phyloP scores from a whole-genome alignment of 2,329 filamentous ascomycete genomes.

The Lachnellula cervina region DNA sequence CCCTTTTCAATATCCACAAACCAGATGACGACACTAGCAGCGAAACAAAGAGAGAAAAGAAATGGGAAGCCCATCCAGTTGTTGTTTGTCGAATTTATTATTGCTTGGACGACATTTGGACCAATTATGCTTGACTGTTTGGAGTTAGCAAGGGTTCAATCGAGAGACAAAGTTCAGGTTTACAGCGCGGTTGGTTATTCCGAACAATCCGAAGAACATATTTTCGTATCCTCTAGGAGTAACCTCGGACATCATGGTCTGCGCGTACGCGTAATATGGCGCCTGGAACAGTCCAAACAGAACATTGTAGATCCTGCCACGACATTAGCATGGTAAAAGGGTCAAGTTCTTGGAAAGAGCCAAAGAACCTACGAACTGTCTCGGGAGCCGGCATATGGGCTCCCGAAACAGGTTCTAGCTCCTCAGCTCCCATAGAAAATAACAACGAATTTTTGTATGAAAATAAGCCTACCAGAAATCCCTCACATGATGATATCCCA shows the following conservation, averaged over 20 bases:
- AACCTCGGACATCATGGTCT: conserved; percentile 41
- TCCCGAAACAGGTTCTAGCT: too few species aligned
- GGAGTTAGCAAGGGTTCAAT: not conserved
- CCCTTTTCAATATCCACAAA: conserved; percentile 39
- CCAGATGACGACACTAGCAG: conserved; percentile 35
- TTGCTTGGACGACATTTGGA: conserved; percentile 40
- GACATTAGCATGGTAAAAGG: too few species aligned
- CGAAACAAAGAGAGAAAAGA: conserved; percentile 35
- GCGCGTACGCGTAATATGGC: conserved; percentile 39
- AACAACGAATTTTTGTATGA: too few species aligned
- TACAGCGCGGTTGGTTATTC: conserved; percentile 40
- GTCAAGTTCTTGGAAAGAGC: too few species aligned
- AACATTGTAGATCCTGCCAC: conserved; percentile 35
- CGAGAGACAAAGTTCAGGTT: conserved; percentile 11
- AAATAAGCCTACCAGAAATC: conserved; percentile 32
- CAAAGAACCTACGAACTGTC: too few species aligned
- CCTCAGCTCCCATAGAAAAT: too few species aligned
- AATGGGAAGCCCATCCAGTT: conserved; percentile 42
- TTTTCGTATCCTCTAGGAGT: conserved; percentile 40
- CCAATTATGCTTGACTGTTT: conserved; percentile 39
- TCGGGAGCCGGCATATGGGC: too few species aligned
- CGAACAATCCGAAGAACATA: conserved; percentile 41
- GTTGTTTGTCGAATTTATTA: conserved; percentile 38
- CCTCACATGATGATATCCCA: conserved; percentile 36
- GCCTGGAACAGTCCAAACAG: conserved; percentile 40